These are phyloP conservation scores for Penicillium steckii DNA, from an alignment of 495 filamentous ascomycete species.

Conservation along the genomic window DNA sequence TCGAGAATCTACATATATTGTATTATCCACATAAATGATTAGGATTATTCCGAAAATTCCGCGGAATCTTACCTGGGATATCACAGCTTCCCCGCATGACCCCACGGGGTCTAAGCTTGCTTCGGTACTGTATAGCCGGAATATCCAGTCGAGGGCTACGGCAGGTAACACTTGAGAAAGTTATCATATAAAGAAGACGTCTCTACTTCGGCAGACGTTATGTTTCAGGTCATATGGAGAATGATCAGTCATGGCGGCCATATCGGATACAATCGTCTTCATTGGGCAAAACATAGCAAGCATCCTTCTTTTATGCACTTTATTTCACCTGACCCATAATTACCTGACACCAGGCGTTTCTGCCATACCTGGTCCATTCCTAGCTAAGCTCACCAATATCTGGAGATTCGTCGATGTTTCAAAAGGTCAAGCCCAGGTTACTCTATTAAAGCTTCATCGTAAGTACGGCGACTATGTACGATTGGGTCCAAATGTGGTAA, in stretches of 20 bases:
- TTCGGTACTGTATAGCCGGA: not conserved
- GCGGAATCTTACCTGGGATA: slow-evolving; percentile 11
- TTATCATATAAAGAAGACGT: not conserved
- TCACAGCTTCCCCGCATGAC: slow-evolving; percentile 13
- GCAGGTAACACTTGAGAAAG: too few relatives aligned
- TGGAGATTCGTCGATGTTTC: slow-evolving; percentile 19
- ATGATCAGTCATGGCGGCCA: slow-evolving; percentile 1
- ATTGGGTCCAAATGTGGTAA: slow-evolving; percentile 57
- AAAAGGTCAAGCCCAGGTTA: slow-evolving; percentile 25
- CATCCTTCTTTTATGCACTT: not conserved
- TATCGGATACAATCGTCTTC: slow-evolving; percentile 8
- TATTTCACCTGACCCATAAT: slow-evolving; percentile 11
- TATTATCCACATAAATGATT: not conserved
- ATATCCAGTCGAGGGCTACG: too few relatives aligned
- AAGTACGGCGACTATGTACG: slow-evolving; percentile 57
- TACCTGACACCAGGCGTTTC: slow-evolving; percentile 14
- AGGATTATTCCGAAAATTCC: not conserved
- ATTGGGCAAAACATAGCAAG: not conserved
- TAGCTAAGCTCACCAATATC: slow-evolving; percentile 15
- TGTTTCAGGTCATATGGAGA: not conserved
- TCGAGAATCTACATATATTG: not conserved
- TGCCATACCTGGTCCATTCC: slow-evolving; percentile 12
- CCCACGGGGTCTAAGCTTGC: not conserved
- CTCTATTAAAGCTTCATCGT: slow-evolving; percentile 40
- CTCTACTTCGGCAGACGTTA: not conserved